A percentile compares a stretch with the other conserved stretches of the same genome.
phyloP scores from a whole-genome alignment of 768 basidiomycete genomes.

The Baorangia bicolor region DNA sequence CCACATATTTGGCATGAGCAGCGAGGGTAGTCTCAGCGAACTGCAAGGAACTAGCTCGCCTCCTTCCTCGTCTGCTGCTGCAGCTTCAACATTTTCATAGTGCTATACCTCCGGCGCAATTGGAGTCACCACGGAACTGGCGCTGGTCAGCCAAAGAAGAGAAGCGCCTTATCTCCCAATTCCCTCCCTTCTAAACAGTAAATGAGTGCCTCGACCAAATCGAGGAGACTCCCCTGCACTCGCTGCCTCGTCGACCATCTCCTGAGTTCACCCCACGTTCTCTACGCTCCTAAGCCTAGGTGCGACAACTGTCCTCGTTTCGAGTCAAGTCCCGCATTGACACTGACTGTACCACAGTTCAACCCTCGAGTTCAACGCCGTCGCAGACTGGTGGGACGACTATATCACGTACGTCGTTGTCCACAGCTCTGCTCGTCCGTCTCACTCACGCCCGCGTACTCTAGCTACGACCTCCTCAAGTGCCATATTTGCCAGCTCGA shows the following conservation, averaged over 20 bases:
- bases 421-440: neutral
- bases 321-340: neutral
- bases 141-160: too few species aligned
- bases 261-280: neutral
- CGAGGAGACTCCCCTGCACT: conserved; percentile 30
- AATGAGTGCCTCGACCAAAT: conserved; percentile 1
- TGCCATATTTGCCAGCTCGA: conserved; percentile 84
- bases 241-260: conserved; percentile 1
- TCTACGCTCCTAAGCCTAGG: conserved; percentile 26
- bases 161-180: too few species aligned
- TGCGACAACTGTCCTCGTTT: neutral
- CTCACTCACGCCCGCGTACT: neutral
- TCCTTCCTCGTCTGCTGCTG: too few species aligned
- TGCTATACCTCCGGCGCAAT: too few species aligned
- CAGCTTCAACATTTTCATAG: too few species aligned
- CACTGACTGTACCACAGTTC: conserved; percentile 43
- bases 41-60: too few species aligned
- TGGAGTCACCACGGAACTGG: too few species aligned
- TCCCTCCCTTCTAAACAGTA: too few species aligned
- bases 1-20: too few species aligned
- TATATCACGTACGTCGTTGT: conserved; percentile 73
- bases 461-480: conserved; percentile 83
- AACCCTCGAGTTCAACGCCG: conserved; percentile 87
- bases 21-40: too few species aligned
- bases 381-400: conserved; percentile 90